Evolutionary conservation across 495 filamentous ascomycete species (phyloP), one percentile per base, ranked within the genome.

Genomic region (Aspergillus nidulans): DNA sequence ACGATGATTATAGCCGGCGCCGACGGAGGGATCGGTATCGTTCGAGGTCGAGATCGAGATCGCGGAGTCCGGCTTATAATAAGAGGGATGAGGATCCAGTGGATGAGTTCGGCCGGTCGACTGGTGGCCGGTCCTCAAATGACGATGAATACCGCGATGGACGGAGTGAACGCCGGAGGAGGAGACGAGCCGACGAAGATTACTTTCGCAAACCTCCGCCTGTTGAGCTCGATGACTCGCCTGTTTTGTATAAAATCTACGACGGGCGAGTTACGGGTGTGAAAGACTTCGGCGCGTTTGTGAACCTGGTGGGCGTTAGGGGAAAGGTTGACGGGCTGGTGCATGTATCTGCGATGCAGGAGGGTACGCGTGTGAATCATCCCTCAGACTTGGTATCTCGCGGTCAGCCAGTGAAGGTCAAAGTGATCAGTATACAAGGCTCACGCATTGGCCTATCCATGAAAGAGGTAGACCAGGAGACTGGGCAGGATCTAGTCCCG

Each of bases 381-480:
- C 94, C 94, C 0, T 88, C 88, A 0, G 94, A 98, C 64, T 75
- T 97, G 4, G 78, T 98, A 3, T 82, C 86, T 4, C 78, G 83
- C 49, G 87, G 87, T 9, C 92, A 97, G 66, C 75, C 83, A 2
- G 89, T 98, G 52, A 96, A 95, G 66, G 89, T 97, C 55, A 98
- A 98, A 71, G 86, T 97, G 28, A 69, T 88, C 63, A 97, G 89
- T 61, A 89, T 96, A 49, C 84, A 96, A 63, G 84, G 86, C 10
- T 80, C 75, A 40, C 77, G 88, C 53, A 86, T 97, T 60, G 91
- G 90, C 4, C 73, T 98, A 13, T 95, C 90, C 3, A 96, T 98
- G 92, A 96, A 96, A 67, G 92, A 96, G 49, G 94, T 95, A 13
- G 95, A 98, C 58, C 94, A 98, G 66, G 81, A 82, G 34, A 94